Evolutionary conservation across 1,284 basidiomycete genomes (phyloP), one percentile per base, ranked within the genome.

Genomic region (Athelia sp.): DNA sequence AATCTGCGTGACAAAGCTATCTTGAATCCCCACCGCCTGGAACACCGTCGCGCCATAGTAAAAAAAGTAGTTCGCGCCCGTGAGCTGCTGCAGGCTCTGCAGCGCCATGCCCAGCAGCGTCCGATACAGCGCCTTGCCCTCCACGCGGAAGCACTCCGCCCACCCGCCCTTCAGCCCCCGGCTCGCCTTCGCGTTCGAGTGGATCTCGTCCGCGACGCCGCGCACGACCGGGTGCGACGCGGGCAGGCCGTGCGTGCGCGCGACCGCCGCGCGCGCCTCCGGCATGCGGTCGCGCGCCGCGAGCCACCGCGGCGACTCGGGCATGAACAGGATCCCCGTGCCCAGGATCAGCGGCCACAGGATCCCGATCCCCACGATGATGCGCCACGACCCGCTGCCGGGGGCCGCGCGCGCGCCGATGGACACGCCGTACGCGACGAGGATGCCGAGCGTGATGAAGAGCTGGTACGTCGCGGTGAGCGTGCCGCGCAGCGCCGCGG

Each of bases 281-380:
- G 82, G 78, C 40, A 67, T 59, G 24, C 73, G 70, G 15, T 74
- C 78, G 22, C 71, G 72, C 0, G 66, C 56, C 47, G 76, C 70
- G 54, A 87, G 74, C 87, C 87, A 90, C 70, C 81, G 66, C n/a
- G 87, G 87, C 44, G 76, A 79, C 63, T 89, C 87, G 18, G 87
- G 88, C 80, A 89, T 87, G 60, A 87, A 82, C 14, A 82, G 60
- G 55, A 91, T 90, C 36, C 85, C 85, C 26, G 81, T 54, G 24
- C 76, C 74, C 9, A 90, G 78, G 46, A 90, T 74, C 46, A 76
- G 60, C 3, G 84, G 79, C 78, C 85, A 90, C 50, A 84, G 64
- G 56, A 92, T 73, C 29, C 87, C 83, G 50, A 90, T 73, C 13
- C 79, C 86, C 46, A 90, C 78, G 42, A 87, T 78, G 10, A 78